phyloP scores from a whole-genome alignment of 331 rosid genomes.

The Acacia concinna region DNA sequence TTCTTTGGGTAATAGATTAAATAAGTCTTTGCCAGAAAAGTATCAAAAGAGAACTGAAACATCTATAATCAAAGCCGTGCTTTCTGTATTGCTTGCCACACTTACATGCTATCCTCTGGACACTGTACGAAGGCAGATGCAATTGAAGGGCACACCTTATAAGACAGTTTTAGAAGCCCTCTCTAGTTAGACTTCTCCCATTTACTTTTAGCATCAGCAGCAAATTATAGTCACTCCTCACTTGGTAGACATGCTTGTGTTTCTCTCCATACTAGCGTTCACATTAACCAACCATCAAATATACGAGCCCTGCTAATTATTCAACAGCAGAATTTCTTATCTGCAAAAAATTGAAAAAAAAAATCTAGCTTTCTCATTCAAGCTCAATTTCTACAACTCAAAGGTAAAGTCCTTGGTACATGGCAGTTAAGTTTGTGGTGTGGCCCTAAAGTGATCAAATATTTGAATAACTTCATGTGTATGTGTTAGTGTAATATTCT shows the following conservation, averaged over 20 bases:
- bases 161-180: conserved; percentile 79
- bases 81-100: conserved; percentile 81
- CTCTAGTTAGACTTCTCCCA: conserved; percentile 48
- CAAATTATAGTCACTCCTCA: background rate
- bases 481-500: background rate
- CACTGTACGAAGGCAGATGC: conserved; percentile 93
- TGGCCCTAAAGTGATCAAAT: conserved; percentile 1
- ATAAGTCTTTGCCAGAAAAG: conserved; percentile 83
- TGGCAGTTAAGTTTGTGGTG: conserved; percentile 6
- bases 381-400: background rate
- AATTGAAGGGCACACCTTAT: conserved; percentile 84
- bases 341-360: conserved; percentile 2
- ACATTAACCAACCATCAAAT: conserved; percentile 1
- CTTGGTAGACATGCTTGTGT: background rate
- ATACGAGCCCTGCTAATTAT: background rate
- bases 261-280: background rate
- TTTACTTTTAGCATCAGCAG: conserved; percentile 8
- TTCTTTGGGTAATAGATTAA: conserved; percentile 55
- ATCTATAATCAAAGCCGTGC: conserved; percentile 64
- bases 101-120: conserved; percentile 84
- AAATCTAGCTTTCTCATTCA: background rate
- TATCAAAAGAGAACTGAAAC: conserved; percentile 73
- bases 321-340: background rate
- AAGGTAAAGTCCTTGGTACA: background rate
- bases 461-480: background rate